Percentiles rank a stretch among this genome's conserved stretches.
Conservation (phyloP, 2,329 filamentous ascomycete genomes). For the Colletotrichum tropicicola region DNA sequence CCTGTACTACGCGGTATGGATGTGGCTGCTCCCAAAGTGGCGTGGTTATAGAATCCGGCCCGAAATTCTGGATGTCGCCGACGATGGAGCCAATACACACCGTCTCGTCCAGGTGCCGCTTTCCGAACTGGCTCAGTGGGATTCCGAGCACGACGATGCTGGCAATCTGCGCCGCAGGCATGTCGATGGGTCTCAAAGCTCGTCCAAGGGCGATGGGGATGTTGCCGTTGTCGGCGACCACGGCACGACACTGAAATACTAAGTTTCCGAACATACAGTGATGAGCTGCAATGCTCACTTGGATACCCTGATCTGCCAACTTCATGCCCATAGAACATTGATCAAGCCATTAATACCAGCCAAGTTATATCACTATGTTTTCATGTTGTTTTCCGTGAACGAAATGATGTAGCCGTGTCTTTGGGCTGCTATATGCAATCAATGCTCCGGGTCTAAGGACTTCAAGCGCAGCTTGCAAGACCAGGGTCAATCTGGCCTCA, state of each 20-base stretch:
- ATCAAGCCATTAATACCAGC: no score
- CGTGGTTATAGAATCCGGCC: constrained; percentile 63
- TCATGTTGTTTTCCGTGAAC: no score
- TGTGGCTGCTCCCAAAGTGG: constrained; percentile 62
- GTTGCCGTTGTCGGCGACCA: neutral
- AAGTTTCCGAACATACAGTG: neutral
- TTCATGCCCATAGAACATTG: no score
- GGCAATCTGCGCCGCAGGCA: constrained; percentile 38
- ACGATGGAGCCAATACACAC: constrained; percentile 51
- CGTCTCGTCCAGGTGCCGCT: constrained; percentile 62
- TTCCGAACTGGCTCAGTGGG: constrained; percentile 61
- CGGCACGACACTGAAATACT: neutral
- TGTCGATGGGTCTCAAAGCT: neutral
- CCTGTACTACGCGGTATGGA: constrained; percentile 68
- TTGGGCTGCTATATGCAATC: no score
- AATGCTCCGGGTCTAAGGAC: no score
- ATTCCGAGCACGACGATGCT: constrained; percentile 63
- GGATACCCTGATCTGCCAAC: no score
- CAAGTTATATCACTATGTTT: no score
- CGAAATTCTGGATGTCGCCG: constrained; percentile 59
- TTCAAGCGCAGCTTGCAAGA: no score
- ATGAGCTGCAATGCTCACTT: no score
- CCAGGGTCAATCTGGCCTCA: no score
- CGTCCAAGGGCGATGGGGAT: neutral
- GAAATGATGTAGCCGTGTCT: no score